Evolutionary conservation across 1,139 yeast genomes (phyloP).

Genomic region (Dujonia santamariae): DNA sequence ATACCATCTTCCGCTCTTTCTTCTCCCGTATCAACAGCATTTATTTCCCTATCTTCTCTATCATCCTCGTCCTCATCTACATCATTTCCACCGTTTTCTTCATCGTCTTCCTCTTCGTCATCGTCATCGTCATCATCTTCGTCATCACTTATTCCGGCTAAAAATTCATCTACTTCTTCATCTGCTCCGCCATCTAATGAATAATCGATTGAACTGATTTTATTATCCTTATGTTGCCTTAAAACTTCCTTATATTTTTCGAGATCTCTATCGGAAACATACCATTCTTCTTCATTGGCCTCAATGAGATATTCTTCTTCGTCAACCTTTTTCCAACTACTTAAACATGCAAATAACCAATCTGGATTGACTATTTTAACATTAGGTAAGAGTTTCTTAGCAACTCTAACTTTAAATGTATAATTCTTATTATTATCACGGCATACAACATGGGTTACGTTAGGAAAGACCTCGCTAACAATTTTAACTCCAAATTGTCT

Average conservation of each 20-base stretch:
- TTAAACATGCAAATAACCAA: conserved; percentile 87
- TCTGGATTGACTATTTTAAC: conserved; percentile 85
- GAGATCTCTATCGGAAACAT: conserved; percentile 40
- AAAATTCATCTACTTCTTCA: conserved; percentile 58
- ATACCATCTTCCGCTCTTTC: too few species aligned
- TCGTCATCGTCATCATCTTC: conserved; percentile 38
- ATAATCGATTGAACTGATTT: conserved; percentile 31
- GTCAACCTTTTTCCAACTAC: conserved; percentile 70
- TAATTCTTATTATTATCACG: conserved; percentile 51
- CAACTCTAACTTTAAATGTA: conserved; percentile 72
- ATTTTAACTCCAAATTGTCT: conserved; percentile 88
- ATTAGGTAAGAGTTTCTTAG: conserved; percentile 59
- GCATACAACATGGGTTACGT: conserved; percentile 89
- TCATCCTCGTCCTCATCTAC: conserved; percentile 1
- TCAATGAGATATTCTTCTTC: conserved; percentile 60
- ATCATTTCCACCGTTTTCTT: conserved; percentile 10
- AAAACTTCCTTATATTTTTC: conserved; percentile 38
- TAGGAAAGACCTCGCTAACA: conserved; percentile 65
- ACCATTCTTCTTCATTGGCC: conserved; percentile 41
- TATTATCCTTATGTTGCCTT: conserved; percentile 23
- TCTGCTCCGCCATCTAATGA: conserved; percentile 55
- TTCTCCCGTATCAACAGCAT: too few species aligned
- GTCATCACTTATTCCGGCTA: conserved; percentile 54
- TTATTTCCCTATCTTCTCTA: not conserved
- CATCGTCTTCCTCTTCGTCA: conserved; percentile 28